Evolutionary conservation across 306 rosid genomes (phyloP).

Genomic region (Citrullus amarus): DNA sequence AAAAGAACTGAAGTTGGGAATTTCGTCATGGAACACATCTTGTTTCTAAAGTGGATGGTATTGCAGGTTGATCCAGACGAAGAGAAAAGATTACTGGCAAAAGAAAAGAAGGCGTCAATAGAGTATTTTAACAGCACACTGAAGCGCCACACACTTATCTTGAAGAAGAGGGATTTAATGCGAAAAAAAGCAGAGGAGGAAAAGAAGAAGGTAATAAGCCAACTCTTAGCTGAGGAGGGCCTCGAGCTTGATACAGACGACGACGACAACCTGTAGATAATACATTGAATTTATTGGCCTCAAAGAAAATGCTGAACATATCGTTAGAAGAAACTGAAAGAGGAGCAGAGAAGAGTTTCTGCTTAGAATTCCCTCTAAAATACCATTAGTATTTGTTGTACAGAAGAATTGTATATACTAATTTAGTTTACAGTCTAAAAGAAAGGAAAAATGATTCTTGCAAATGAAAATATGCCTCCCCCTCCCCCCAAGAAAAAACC

Average conservation of each 20-base stretch:
- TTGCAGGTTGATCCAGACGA: conserved; percentile 79
- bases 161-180: conserved; percentile 77
- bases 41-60: conserved; percentile 8
- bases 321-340: conserved; percentile 2
- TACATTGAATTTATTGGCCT: conserved; percentile 8
- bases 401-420: conserved; percentile 23
- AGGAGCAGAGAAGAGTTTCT: not conserved
- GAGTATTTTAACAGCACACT: conserved; percentile 63
- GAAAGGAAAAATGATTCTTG: not conserved
- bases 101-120: conserved; percentile 76
- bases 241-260: conserved; percentile 84
- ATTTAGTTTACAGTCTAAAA: not conserved
- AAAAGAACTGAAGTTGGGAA: not conserved
- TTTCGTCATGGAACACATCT: not conserved
- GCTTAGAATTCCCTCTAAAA: not conserved
- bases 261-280: conserved; percentile 32
- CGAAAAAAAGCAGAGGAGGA: conserved; percentile 79
- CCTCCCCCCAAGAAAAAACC: too few relatives aligned
- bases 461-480: not conserved
- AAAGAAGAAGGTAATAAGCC: conserved; percentile 40
- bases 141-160: conserved; percentile 62
- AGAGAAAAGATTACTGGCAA: conserved; percentile 63
- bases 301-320: conserved; percentile 2
- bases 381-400: conserved; percentile 7
- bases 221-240: conserved; percentile 83